Base-by-base conservation (phyloP, 2,329 filamentous ascomycete species). In the Claviceps sp. region DNA sequence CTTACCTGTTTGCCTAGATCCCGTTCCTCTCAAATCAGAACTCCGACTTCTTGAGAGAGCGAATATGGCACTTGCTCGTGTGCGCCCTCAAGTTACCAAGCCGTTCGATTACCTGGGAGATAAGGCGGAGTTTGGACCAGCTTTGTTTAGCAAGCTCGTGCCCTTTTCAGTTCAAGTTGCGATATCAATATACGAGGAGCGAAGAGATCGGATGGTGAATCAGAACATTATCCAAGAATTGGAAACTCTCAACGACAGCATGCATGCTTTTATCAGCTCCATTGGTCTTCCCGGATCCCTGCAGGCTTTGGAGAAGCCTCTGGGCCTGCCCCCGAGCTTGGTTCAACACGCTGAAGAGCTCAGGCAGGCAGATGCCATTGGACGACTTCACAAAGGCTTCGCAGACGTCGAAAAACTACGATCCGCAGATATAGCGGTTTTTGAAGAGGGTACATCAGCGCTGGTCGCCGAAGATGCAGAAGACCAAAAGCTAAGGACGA, bases 161-260 rank as follows among this genome's bases (percentile, higher is more conserved):
- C 93, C 93, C 0, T 97, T 96, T 64, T 89, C 90, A 0, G 93
- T 97, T 0, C 93, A 98, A 62, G 79, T 97, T 48, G 93, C 93
- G 7, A 88, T 90, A 1, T 95, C 89, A 47, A 95, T 97, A 37
- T 98, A 98, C 63, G 89, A 89, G 52, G 90, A 97, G 63, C 80
- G 90, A 14, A 78, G 90, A 53, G 90, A 98, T 65, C 79, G 89
- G n/a, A 73, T 95, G 53, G 84, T 98, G 44, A 95, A 93, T 63
- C 86, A 88, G 58, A 87, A 81, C 49, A 88, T 97, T 36, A 85
- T 96, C 48, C 82, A 85, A 26, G 85, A 94, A 62, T 72, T 97
- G 4, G 90, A 97, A 60, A 76, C 74, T 0, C 76, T 97, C 59
- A 95, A 88, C 0, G 81, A 85, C 54, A 81, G 83, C 56, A 75